Conservation (phyloP, 148 eudicot species). For the Fagopyrum tataricum region DNA sequence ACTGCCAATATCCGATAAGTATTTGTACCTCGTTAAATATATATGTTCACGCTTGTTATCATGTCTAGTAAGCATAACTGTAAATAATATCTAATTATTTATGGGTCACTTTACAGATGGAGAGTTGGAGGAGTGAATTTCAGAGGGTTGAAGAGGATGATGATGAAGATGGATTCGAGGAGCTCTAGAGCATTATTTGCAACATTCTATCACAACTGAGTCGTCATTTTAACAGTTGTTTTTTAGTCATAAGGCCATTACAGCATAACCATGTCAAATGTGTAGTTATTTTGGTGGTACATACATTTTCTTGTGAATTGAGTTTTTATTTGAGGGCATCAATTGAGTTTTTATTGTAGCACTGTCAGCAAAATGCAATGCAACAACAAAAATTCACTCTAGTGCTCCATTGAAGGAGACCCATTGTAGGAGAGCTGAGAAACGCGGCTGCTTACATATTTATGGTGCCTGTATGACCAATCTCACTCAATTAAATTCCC, state of each 20-base stretch:
- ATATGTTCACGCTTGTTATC: neutral
- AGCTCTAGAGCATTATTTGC: conserved; percentile 29
- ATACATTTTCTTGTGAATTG: neutral
- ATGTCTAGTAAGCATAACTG: too few relatives aligned
- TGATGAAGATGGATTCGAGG: conserved; percentile 93
- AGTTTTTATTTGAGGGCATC: neutral
- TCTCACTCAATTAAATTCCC: too few relatives aligned
- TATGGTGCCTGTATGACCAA: too few relatives aligned
- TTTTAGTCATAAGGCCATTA: neutral
- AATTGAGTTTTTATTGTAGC: too few relatives aligned
- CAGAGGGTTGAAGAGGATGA: conserved; percentile 82
- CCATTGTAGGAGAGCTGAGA: too few relatives aligned
- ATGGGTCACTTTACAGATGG: conserved; percentile 47
- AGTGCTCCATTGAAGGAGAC: too few relatives aligned
- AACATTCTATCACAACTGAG: neutral
- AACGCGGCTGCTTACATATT: too few relatives aligned
- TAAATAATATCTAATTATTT: neutral
- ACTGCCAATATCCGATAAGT: too few relatives aligned
- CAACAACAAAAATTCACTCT: too few relatives aligned
- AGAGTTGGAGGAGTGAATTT: conserved; percentile 78
- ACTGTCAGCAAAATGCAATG: too few relatives aligned
- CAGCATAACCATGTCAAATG: neutral
- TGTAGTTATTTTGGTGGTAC: neutral
- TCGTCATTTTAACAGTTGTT: neutral
- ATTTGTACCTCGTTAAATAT: too few relatives aligned